Evolutionary conservation across 1,284 basidiomycete species (phyloP).

Genomic region (Heterobasidion annosum): DNA sequence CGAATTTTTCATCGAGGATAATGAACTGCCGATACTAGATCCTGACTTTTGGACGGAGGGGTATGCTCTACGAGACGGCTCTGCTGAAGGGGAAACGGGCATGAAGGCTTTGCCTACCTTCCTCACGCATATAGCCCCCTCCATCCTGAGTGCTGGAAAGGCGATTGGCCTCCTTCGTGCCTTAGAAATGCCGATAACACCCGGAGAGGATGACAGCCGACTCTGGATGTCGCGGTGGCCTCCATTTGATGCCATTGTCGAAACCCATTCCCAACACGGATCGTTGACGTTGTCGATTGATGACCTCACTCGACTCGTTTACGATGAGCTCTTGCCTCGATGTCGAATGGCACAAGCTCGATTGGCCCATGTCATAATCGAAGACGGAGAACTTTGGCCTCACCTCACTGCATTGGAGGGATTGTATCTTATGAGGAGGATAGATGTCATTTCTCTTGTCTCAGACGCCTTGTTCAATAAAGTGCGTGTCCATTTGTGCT

Average conservation of each 20-base stretch:
- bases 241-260: constrained; percentile 23
- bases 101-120: constrained; percentile 47
- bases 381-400: constrained; percentile 61
- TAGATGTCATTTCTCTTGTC: constrained; percentile 68
- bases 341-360: constrained; percentile 47
- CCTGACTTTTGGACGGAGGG: constrained; percentile 79
- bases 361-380: constrained; percentile 50
- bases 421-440: constrained; percentile 64
- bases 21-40: constrained; percentile 50
- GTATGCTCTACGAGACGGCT: constrained; percentile 44
- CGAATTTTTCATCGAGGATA: constrained; percentile 79
- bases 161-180: constrained; percentile 63
- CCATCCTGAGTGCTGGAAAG: constrained; percentile 68
- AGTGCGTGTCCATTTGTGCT: constrained; percentile 28
- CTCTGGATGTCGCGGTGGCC: constrained; percentile 15
- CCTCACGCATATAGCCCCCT: constrained; percentile 45
- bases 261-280: neutral
- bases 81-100: constrained; percentile 17
- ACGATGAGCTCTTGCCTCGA: constrained; percentile 51
- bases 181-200: constrained; percentile 20
- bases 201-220: neutral
- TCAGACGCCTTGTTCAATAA: constrained; percentile 63
- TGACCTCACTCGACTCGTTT: constrained; percentile 50
- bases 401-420: constrained; percentile 72
- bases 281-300: constrained; percentile 35